These are phyloP conservation scores for Suhomyces prunicola DNA, from an alignment of 805 yeast genomes.

Conservation along the genomic window DNA sequence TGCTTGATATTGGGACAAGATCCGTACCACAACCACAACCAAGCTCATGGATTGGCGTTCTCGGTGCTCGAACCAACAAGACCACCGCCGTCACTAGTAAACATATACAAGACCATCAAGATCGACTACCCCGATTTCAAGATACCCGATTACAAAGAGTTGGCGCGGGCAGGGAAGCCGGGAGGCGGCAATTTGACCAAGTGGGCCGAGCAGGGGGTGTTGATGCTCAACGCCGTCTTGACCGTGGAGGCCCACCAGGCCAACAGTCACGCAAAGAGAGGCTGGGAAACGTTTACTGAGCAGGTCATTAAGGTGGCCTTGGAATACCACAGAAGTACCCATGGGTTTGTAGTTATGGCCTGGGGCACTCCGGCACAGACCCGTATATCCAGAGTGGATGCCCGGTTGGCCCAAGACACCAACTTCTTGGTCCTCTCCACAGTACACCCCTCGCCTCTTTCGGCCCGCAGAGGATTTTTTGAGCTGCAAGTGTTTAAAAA, in stretches of 20 bases:
- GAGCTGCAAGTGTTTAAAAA: conserved; percentile 68
- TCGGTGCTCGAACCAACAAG: conserved; percentile 80
- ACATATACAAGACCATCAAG: conserved; percentile 77
- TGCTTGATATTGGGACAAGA: conserved; percentile 92
- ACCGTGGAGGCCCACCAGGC: conserved; percentile 94
- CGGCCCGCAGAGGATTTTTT: conserved; percentile 84
- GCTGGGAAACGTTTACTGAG: conserved; percentile 92
- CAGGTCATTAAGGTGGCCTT: conserved; percentile 56
- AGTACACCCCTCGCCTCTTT: conserved; percentile 94
- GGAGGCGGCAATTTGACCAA: conserved; percentile 66
- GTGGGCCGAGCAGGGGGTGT: conserved; percentile 89
- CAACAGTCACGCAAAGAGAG: conserved; percentile 83
- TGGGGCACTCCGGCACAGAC: conserved; percentile 80
- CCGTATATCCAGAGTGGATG: conserved; percentile 42
- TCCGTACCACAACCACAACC: conserved; percentile 89
- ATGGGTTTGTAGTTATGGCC: conserved; percentile 69
- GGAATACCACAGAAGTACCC: conserved; percentile 38
- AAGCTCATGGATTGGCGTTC: conserved; percentile 96
- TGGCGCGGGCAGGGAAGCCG: conserved; percentile 23
- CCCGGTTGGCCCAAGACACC: conserved; percentile 20
- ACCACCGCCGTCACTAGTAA: conserved; percentile 79
- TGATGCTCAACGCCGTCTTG: conserved; percentile 80
- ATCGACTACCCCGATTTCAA: conserved; percentile 65
- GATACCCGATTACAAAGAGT: conserved; percentile 42
- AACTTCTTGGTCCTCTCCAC: conserved; percentile 56